Base-by-base conservation (phyloP, 1,139 yeast species). In the Magnusiomyces suaveolens region DNA sequence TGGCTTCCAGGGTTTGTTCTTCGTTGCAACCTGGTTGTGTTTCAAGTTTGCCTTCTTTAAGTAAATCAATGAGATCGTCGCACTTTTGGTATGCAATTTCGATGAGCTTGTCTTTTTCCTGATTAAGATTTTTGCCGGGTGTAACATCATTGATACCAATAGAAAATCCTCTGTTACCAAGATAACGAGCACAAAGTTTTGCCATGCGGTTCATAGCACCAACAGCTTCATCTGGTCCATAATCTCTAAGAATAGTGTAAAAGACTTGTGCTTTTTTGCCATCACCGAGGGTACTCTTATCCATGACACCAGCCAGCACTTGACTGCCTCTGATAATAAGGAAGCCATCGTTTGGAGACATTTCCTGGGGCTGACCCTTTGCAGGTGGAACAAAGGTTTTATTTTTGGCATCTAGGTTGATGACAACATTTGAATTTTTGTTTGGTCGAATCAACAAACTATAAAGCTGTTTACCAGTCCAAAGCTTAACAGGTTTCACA, bases 11-110 rank as follows among this genome's bases (percentile, higher is more conserved):
- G 0, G 99, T 94, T 68, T 94, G 97, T 66, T 94, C 99, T 71
- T 90, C 97, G 66, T 92, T 86, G 78, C 98, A 92, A 71, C 99
- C 99, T 0, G 99, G 98, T 67, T 94, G 98, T 0, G 98, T 90
- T 69, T 92, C 98, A 61, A 94, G 78, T 66, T 87, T 88, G 3
- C 98, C 98, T 52, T 82, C 76, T 59, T 87, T 84, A 68, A 81
- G 87, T 60, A 80, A 76, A 57, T 80, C 82, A 74, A 94, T 94
- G 60, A 94, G 78, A 63, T 87, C 94, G 66, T 92, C 97, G 79
- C 97, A 90, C 72, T 87, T 86, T 43, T 80, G 76, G 69, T 94
- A 94, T 0, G 98, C 98, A 63, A 77, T 78, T 69, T 90, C 96
- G 48, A 94, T 97, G 80, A 92, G 80, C 54, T 80, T 76, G 69